A percentile compares a stretch with the other conserved stretches of the same genome.
Evolutionary conservation across 2,329 filamentous ascomycete genomes (phyloP).

Genomic region (Fusarium tupiense): DNA sequence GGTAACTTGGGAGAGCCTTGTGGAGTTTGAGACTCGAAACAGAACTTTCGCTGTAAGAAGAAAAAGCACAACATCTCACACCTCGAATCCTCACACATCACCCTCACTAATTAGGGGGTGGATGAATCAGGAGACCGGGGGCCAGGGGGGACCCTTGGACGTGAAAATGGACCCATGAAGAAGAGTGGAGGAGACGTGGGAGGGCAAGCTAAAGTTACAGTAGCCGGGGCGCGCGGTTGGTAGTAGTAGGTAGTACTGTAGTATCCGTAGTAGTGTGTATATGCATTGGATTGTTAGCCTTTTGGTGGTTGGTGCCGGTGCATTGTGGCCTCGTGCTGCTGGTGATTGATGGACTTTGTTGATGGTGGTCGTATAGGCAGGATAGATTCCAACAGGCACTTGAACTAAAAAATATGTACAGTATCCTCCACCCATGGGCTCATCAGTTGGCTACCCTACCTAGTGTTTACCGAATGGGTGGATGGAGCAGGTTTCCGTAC

Average conservation of each 20-base stretch:
- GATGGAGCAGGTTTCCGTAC: not conserved
- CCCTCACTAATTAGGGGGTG: slow-evolving; percentile 16
- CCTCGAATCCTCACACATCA: not conserved
- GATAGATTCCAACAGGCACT: not conserved
- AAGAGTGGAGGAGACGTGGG: slow-evolving; percentile 16
- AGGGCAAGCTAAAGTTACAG: slow-evolving; percentile 17
- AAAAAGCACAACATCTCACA: slow-evolving; percentile 2
- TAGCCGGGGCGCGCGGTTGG: slow-evolving; percentile 38
- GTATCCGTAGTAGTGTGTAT: not conserved
- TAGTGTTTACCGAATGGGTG: slow-evolving; percentile 3
- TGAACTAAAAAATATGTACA: not conserved
- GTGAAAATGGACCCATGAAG: slow-evolving; percentile 15
- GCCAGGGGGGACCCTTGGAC: slow-evolving; percentile 28
- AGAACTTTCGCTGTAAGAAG: slow-evolving; percentile 19
- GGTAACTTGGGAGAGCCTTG: not conserved
- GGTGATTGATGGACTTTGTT: not conserved
- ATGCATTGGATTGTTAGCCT: not conserved
- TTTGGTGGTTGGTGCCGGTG: slow-evolving; percentile 1
- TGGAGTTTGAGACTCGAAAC: slow-evolving; percentile 24
- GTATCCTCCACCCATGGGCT: not conserved
- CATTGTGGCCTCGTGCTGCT: not conserved
- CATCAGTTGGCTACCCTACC: not conserved
- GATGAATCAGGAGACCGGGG: slow-evolving; percentile 16
- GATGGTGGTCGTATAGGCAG: slow-evolving; percentile 11
- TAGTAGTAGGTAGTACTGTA: not conserved